Evolutionary conservation across 2,329 filamentous ascomycete species (phyloP), one percentile per base, ranked within the genome.

Genomic region (Alternaria rosae): DNA sequence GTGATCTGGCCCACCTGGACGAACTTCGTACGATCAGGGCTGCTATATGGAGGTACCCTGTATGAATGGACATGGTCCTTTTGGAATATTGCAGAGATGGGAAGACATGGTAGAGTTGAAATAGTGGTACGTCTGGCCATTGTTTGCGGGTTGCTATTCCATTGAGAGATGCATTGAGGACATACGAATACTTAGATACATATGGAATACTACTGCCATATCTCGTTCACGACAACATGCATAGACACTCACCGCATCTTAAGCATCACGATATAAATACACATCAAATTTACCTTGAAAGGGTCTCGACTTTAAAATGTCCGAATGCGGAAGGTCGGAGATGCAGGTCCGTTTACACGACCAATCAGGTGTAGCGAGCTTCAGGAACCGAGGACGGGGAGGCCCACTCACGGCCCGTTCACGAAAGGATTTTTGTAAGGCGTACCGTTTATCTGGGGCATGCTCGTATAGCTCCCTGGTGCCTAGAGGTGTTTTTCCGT

Each of bases 381-480:
- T 35, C 8, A 35, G 32, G 15, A 35, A 35, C 32, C 8, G 15
- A 35, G 32, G 15, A 35, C 15, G 15, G 32, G 15, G 32, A n/a
- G 32, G 23, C 43, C 43, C 12, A 45, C 43, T 25, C 7, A 25
- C 21, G 21, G 43, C 21, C 43, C 21, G 21, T 35, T 52, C 23
- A 35, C 23, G 21, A 45, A 45, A 45, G 23, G 21, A 45, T 45
- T 45, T 45, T 25, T 50, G 55, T 57, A 64, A 66, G 61, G 61
- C 64, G 54, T 48, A 61, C 64, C 47, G n/a, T 61, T 59, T 25
- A 17, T 64, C 15, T 59, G 47, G 57, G 38, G 51, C 20, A 43
- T 26, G 15, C 58, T 55, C 55, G 61, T 66, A 66, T 61, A 43
- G 28, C 35, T 44, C 17, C 25, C 52, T 57, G 57, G 21, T 58